Percentiles rank a stretch among this genome's conserved stretches.
Evolutionary conservation across 179 eudicot genomes (phyloP).

Genomic region (Beta lomatogona): DNA sequence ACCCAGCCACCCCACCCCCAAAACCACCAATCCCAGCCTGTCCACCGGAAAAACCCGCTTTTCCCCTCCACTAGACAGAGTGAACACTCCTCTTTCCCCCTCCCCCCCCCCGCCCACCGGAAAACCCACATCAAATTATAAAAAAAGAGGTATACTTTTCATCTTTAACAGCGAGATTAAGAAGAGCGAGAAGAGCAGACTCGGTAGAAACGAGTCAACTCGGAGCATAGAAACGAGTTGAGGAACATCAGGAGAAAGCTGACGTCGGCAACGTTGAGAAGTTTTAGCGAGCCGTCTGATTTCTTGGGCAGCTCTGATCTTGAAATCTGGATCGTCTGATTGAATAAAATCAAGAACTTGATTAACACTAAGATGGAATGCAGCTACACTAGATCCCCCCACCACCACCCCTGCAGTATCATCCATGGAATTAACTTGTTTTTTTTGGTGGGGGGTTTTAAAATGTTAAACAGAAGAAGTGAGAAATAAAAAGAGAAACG

Average conservation of each 20-base stretch:
- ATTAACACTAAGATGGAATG: constrained; percentile 37
- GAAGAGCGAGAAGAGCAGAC: constrained; percentile 89
- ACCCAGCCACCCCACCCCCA: too few species aligned
- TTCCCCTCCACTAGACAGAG: too few species aligned
- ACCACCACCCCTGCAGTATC: background rate
- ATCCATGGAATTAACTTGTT: background rate
- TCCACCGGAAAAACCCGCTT: too few species aligned
- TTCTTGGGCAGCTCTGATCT: constrained; percentile 73
- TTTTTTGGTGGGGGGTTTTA: too few species aligned
- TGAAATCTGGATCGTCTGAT: constrained; percentile 47
- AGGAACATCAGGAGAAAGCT: constrained; percentile 60
- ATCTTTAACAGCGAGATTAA: constrained; percentile 95
- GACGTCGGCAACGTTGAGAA: constrained; percentile 81
- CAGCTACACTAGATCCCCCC: constrained; percentile 14
- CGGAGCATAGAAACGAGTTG: constrained; percentile 87
- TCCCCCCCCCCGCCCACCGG: too few species aligned
- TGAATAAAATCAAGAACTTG: constrained; percentile 57
- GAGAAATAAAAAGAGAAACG: constrained; percentile 4
- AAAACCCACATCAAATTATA: too few species aligned
- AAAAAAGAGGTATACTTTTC: constrained; percentile 55
- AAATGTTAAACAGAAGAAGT: background rate
- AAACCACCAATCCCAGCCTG: too few species aligned
- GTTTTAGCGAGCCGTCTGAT: constrained; percentile 94
- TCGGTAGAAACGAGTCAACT: constrained; percentile 51
- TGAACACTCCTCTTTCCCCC: too few species aligned